These are phyloP conservation scores for Podospora didyma DNA, from an alignment of 495 filamentous ascomycete species.

Conservation along the genomic window DNA sequence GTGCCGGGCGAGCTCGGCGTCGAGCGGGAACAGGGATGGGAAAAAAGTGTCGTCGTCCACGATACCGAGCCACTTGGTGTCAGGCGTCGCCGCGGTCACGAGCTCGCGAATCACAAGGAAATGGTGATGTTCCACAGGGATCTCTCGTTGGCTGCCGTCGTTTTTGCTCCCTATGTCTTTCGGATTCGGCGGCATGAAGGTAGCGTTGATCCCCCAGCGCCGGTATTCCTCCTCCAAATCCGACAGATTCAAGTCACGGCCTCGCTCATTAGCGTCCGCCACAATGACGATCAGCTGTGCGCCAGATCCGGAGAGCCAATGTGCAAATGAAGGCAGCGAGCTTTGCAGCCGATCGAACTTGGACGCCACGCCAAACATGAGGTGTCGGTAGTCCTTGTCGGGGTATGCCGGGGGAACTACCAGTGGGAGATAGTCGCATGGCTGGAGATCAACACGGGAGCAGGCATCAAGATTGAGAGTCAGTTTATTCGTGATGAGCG, in stretches of 20 bases:
- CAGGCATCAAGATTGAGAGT: conserved; percentile 31
- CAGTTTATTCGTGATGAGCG: conserved; percentile 26
- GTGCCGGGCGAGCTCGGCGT: conserved; percentile 38
- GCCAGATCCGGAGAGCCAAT: conserved; percentile 58
- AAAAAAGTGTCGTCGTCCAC: conserved; percentile 76
- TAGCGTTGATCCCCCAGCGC: conserved; percentile 48
- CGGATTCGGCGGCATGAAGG: conserved; percentile 43
- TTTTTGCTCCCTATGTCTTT: conserved; percentile 28
- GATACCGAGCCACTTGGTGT: conserved; percentile 61
- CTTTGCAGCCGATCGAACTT: conserved; percentile 51
- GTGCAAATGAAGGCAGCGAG: conserved; percentile 52
- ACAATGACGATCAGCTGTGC: conserved; percentile 54
- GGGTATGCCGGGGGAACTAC: conserved; percentile 31
- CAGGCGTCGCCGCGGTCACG: conserved; percentile 44
- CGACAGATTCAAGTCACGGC: conserved; percentile 12
- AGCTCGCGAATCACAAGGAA: conserved; percentile 59
- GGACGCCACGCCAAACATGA: conserved; percentile 57
- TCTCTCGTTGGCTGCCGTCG: neutral
- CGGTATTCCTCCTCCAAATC: conserved; percentile 25
- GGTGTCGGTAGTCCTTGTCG: conserved; percentile 23
- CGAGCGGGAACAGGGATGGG: conserved; percentile 56
- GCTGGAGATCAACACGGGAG: conserved; percentile 11
- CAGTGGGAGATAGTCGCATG: conserved; percentile 28
- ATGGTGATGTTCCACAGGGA: conserved; percentile 54
- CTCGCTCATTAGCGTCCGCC: conserved; percentile 41